Base-by-base conservation (phyloP, 257 asterid genomes). In the Penstemon newberryi region DNA sequence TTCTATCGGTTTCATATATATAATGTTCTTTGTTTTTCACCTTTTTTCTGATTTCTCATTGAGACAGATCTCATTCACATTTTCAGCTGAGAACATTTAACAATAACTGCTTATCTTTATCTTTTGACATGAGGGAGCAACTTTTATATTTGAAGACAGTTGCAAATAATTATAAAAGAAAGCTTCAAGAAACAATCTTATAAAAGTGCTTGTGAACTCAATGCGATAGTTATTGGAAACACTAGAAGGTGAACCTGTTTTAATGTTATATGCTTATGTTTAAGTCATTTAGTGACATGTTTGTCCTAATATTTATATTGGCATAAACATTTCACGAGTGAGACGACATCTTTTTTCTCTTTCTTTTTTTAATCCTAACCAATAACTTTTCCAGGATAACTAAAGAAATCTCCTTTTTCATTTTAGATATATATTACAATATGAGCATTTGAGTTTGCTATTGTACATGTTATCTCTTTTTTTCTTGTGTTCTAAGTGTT, bases 1-100 rank as follows among this genome's bases (percentile, higher is more conserved):
- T 63, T 62, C 41, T 73, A 7, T 55, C 56, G 61, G 56, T 70
- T 62, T 70, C 62, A 49, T 56, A 19, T 53, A 33, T 18, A 39
- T 61, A 44, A 61, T 45, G 5, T 51, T 63, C 39, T 41, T 7
- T 77, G 60, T 44, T 38, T 41, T 13, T 49, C 15, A 5, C 7
- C 3, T 44, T 4, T 42, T 46, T 5, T 47, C 33, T 64, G 72
- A 52, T 38, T 51, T 65, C 49, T 38, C 54, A 44, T 45, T 65
- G 55, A 41, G 52, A 69, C 54, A 52, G 57, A 68, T 50, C 65
- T 54, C 45, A 40, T 44, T 55, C 40, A 40, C 55, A 54, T 47
- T 49, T 36, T 25, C 36, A 46, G n/a, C 36, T 45, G 71, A 65
- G 63, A 60, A 65, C 10, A 40, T 60, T 45, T 33, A 15, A 25